Evolutionary conservation across 495 filamentous ascomycete species (phyloP), one percentile per base, ranked within the genome.

Genomic region (Tuber microsphaerosporum): DNA sequence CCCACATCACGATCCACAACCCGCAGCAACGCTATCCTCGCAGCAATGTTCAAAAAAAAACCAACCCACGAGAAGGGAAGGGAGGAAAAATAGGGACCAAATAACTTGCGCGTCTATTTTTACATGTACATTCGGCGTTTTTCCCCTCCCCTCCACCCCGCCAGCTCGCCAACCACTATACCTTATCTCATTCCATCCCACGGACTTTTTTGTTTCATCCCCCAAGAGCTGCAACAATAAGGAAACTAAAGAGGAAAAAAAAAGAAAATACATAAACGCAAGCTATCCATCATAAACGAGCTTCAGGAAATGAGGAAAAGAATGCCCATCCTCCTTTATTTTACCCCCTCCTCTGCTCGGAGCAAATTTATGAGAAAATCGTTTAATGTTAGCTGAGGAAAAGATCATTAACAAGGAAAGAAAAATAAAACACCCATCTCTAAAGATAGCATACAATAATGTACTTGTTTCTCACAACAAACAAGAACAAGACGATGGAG

Each of bases 401-500:
- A 61, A 61, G n/a, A 10, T 65, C 26, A 34, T 65, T 65, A 65
- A 34, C 26, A 31, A 31, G 56, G 26, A 65, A 65, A 65, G 56
- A 65, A 65, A 34, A 65, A 65, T 65, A 31, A 65, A 65, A 34
- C 56, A 65, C 56, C 56, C 12, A 65, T 65, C 14, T 65, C 56
- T 65, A 65, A 65, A 65, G 56, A 14, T 65, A 34, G 26, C 56
- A 31, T 3, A 65, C 26, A 65, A 31, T 14, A 65, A 65, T 34
- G 26, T 34, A 65, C 12, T 34, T 65, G 26, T 34, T 65, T 65
- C 16, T 5, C 56, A 72, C 73, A 48, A 75, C 41, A 76, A 51
- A 76, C 65, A 61, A 19, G 70, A 43, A 43, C 69, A 74, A 69
- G 41, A 69, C 22, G 46, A 51, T 48, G 34, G 71, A 42, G n/a